Evolutionary conservation across 495 filamentous ascomycete species (phyloP).

Genomic region (Neurospora terricola): DNA sequence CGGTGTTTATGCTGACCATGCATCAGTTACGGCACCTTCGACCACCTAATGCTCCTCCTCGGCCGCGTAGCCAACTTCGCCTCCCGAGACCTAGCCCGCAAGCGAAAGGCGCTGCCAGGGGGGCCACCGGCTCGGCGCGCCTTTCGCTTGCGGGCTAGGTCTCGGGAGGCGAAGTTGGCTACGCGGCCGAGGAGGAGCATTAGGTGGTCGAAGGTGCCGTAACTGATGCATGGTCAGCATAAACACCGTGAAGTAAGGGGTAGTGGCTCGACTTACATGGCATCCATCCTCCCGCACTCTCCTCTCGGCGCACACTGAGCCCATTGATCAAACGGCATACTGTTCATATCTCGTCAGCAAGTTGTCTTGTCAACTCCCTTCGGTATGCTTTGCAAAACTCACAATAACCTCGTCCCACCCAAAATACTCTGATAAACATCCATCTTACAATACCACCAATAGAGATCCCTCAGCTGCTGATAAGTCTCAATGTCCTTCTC

Average conservation of each 20-base stretch:
- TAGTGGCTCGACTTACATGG: conserved; percentile 39
- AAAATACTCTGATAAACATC: conserved; percentile 86
- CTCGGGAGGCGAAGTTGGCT: conserved; percentile 69
- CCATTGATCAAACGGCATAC: conserved; percentile 72
- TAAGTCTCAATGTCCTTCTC: conserved; percentile 68
- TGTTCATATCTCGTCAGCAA: conserved; percentile 28
- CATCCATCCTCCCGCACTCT: conserved; percentile 64
- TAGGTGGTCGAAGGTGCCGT: conserved; percentile 78
- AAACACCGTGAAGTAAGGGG: background rate
- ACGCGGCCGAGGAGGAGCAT: conserved; percentile 73
- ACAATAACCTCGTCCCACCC: conserved; percentile 78
- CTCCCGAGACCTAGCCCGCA: no score
- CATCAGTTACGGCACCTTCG: no score
- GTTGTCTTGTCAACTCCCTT: background rate
- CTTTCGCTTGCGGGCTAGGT: conserved; percentile 67
- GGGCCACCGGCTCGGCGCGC: conserved; percentile 33
- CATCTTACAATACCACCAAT: conserved; percentile 95
- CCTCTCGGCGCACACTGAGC: conserved; percentile 76
- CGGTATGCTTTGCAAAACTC: conserved; percentile 26
- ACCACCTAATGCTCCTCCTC: no score
- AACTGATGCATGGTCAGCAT: conserved; percentile 27
- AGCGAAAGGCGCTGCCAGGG: conserved; percentile 18
- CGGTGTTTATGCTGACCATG: no score
- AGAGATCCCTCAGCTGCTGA: conserved; percentile 74
- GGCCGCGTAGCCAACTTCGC: no score